Evolutionary conservation across 495 filamentous ascomycete genomes (phyloP).

Genomic region (Astrothelium macrocarpum): DNA sequence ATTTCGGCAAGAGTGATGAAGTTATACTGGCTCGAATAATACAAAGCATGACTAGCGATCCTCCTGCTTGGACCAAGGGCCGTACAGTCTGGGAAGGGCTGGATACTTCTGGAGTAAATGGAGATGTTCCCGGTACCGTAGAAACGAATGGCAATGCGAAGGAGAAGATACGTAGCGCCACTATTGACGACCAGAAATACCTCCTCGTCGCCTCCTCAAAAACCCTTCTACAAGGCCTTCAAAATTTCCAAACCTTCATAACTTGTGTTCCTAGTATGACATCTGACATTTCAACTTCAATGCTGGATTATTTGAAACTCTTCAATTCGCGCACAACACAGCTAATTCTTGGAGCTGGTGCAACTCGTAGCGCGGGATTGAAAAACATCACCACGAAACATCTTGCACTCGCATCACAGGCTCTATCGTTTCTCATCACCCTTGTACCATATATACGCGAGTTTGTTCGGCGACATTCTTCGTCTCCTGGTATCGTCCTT

Average conservation of each 20-base stretch:
- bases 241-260: conserved; percentile 72
- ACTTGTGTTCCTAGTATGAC: conserved; percentile 80
- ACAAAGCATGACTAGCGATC: conserved; percentile 69
- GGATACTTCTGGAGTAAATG: conserved; percentile 19
- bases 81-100: conserved; percentile 52
- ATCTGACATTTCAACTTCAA: conserved; percentile 62
- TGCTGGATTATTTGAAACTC: conserved; percentile 67
- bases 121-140: conserved; percentile 16
- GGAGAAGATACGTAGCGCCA: conserved; percentile 60
- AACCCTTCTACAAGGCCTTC: conserved; percentile 67
- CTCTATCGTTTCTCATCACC: conserved; percentile 75
- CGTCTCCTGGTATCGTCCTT: conserved; percentile 42
- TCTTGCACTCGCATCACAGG: conserved; percentile 84
- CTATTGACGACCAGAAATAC: conserved; percentile 76
- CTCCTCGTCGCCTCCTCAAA: conserved; percentile 76
- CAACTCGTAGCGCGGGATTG: conserved; percentile 78
- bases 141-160: conserved; percentile 48
- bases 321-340: conserved; percentile 94
- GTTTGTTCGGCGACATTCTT: conserved; percentile 65
- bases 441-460: conserved; percentile 87
- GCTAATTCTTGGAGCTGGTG: conserved; percentile 88
- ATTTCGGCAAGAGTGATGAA: conserved; percentile 63
- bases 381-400: conserved; percentile 97
- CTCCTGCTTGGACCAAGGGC: conserved; percentile 55
- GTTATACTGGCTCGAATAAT: conserved; percentile 57